A percentile compares a stretch with the other conserved stretches of the same genome.
Evolutionary conservation across 163 green algal genomes (phyloP).

Genomic region (Scenedesmus sp.): DNA sequence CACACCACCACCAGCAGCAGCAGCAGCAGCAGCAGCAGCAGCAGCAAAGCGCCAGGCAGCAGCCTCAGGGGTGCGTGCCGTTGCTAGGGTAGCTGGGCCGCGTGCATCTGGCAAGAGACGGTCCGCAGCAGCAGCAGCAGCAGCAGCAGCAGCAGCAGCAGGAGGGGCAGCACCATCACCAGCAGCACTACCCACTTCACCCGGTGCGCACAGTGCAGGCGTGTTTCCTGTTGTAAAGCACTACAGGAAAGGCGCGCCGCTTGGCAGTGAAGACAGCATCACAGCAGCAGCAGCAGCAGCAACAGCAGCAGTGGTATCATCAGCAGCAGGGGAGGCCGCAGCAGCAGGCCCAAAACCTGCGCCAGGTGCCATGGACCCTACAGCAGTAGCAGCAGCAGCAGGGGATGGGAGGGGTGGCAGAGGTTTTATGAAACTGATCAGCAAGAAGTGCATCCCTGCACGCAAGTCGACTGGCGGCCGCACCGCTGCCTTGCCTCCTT

Average conservation of each 20-base stretch:
- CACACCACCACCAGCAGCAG: background rate
- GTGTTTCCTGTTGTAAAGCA: background rate
- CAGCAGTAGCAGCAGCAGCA: background rate
- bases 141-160: conserved; percentile 4
- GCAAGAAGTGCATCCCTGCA: background rate
- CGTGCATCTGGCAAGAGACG: background rate
- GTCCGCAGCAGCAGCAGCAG: background rate
- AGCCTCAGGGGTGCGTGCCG: background rate
- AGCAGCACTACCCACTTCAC: background rate
- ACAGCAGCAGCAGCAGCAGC: background rate
- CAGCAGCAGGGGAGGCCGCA: background rate
- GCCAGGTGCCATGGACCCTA: too few species aligned
- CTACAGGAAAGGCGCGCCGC: background rate
- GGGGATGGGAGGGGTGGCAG: background rate
- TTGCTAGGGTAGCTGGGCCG: background rate
- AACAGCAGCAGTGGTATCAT: background rate
- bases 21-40: background rate
- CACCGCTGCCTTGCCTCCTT: background rate
- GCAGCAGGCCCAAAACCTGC: too few species aligned
- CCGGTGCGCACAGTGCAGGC: background rate
- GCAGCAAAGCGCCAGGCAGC: background rate
- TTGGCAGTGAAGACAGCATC: background rate
- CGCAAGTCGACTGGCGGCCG: background rate
- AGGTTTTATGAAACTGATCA: too few species aligned
- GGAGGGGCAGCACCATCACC: background rate